Base-by-base conservation (phyloP, 495 filamentous ascomycete genomes). In the Cairneyella variabilis region DNA sequence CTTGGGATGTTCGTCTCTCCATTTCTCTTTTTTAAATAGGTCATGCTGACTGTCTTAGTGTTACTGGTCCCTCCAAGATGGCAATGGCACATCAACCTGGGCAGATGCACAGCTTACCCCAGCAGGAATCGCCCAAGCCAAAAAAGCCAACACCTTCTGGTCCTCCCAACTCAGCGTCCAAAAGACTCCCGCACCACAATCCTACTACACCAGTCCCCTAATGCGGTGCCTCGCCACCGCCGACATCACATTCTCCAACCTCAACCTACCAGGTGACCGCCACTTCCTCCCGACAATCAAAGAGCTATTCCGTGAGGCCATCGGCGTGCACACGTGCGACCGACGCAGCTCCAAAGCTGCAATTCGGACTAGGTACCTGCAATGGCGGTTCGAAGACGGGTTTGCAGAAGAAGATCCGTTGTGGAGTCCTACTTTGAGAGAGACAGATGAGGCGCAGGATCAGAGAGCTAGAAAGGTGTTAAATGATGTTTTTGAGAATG, bases 251-350 rank as follows among this genome's bases (percentile, higher is more conserved):
- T 91, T 87, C 69, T 53, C 58, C 11, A 73, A 69, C 12, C 73
- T 89, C 3, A 37, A 65, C 8, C 65, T 86, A 0, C 83, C 84
- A 0, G 41, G 53, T 11, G 54, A 58, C 16, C 60, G 61, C 16
- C 65, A 80, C 4, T 89, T 86, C 67, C 68, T 66, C 0, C 86
- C 87, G 0, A 69, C 72, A 2, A 71, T 93, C 60, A 88, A 85
- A 62, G 87, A 92, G 61, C 65, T 80, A 18, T 69, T 92, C 53
- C 79, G 90, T 39, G 90, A 95, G 59, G 72, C 76, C 1, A 80
- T 91, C 50, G 80, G 81, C 39, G 73, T 83, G 40, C 89, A 93
- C 63, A 92, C 89, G 7, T 95, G 89, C 65, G 89, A 95, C 64
- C 79, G 83, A 12, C 77, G 90, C 1, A 74, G 75, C 46, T 74